Conservation (phyloP, 169 alveolate species). For the Babesia gibsoni region DNA sequence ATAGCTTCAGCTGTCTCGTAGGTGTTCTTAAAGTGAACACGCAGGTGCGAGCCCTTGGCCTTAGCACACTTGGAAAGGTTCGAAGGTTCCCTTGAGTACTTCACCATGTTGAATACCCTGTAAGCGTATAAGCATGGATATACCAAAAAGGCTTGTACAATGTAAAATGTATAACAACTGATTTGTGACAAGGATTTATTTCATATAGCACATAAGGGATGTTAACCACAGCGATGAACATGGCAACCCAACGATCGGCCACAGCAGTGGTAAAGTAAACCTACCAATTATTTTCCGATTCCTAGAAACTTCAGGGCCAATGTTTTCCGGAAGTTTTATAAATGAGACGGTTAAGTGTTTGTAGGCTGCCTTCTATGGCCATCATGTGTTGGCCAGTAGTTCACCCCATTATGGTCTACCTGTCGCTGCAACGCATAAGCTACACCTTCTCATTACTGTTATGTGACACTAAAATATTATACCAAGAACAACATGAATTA, state of each 20-base stretch:
- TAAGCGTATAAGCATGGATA: background rate
- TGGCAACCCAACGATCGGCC: background rate
- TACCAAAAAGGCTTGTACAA: background rate
- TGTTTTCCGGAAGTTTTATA: background rate
- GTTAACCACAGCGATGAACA: background rate
- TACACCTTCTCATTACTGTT: too few relatives aligned
- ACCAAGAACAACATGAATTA: too few relatives aligned
- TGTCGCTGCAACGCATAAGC: constrained; percentile 1
- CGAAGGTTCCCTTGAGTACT: constrained; percentile 63
- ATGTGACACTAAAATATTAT: too few relatives aligned
- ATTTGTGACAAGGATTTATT: background rate
- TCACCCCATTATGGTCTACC: constrained; percentile 38
- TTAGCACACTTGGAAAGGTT: constrained; percentile 62
- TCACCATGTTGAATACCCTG: constrained; percentile 55
- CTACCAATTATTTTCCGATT: background rate
- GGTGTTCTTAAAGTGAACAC: constrained; percentile 95
- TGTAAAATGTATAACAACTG: background rate
- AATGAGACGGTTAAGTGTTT: background rate
- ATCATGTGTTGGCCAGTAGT: background rate
- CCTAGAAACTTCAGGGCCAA: background rate
- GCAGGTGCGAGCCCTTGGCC: constrained; percentile 83
- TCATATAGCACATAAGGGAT: background rate
- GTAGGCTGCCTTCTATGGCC: background rate
- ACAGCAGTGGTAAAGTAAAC: background rate
- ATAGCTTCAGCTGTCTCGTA: constrained; percentile 95